Evolutionary conservation across 805 yeast genomes (phyloP).

Genomic region (Pichia californica): DNA sequence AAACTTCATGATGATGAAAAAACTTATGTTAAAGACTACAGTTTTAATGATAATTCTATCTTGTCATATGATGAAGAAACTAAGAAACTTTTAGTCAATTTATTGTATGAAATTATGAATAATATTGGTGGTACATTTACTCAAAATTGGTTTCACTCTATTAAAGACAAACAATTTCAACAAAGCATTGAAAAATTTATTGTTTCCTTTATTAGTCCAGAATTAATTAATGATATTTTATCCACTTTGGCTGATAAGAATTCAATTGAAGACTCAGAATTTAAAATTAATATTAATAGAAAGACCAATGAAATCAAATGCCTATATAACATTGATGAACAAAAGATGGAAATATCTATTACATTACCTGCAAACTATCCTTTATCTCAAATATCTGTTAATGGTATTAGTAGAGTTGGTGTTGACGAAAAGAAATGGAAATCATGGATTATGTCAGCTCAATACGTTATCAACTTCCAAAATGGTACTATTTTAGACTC

Average conservation of each 20-base stretch:
- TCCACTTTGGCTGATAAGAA: conserved; percentile 25
- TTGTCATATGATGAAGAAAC: conserved; percentile 27
- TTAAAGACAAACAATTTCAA: conserved; percentile 63
- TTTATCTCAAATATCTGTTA: conserved; percentile 62
- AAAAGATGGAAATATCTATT: conserved; percentile 72
- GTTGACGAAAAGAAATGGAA: conserved; percentile 91
- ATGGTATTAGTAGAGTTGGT: conserved; percentile 76
- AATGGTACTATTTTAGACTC: conserved; percentile 68
- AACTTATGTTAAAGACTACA: conserved; percentile 23
- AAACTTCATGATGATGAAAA: conserved; percentile 20
- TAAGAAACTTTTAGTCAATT: conserved; percentile 38
- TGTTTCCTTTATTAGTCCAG: conserved; percentile 54
- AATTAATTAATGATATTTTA: conserved; percentile 52
- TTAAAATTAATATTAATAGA: conserved; percentile 56
- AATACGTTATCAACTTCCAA: conserved; percentile 67
- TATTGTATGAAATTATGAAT: conserved; percentile 44
- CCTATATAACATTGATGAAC: conserved; percentile 77
- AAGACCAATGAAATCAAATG: conserved; percentile 64
- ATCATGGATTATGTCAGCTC: conserved; percentile 91
- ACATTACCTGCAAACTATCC: conserved; percentile 75
- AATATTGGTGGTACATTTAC: conserved; percentile 54
- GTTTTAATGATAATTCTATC: conserved; percentile 9
- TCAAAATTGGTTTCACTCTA: conserved; percentile 63
- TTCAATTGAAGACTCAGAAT: conserved; percentile 34
- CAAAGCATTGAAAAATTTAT: conserved; percentile 57